These are phyloP conservation scores for Pseudonectria buxi DNA, from an alignment of 2,329 filamentous ascomycete genomes.

Conservation along the genomic window DNA sequence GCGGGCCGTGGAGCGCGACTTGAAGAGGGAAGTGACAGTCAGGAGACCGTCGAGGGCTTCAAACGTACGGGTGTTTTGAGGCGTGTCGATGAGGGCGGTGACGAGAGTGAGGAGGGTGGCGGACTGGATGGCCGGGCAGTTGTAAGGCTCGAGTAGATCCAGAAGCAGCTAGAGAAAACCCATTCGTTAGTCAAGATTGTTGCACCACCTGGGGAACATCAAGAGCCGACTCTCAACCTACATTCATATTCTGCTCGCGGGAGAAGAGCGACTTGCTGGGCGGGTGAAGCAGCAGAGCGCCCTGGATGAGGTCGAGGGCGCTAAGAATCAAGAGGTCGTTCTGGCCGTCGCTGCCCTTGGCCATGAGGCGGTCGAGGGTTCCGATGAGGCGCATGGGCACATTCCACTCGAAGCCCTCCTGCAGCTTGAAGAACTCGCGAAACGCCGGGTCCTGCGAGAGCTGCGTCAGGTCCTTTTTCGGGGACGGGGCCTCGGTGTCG, in stretches of 20 bases:
- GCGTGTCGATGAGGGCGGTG: constrained; percentile 77
- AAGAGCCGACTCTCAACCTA: constrained; percentile 31
- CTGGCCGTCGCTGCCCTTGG: constrained; percentile 72
- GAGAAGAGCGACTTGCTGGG: constrained; percentile 82
- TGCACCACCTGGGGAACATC: background rate
- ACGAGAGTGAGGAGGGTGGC: constrained; percentile 86
- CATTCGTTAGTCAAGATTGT: constrained; percentile 8
- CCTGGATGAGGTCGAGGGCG: constrained; percentile 83
- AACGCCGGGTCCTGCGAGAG: constrained; percentile 81
- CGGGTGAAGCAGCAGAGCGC: constrained; percentile 79
- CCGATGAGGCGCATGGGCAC: constrained; percentile 79
- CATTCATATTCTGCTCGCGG: constrained; percentile 91
- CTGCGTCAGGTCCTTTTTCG: constrained; percentile 58
- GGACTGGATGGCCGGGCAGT: constrained; percentile 87
- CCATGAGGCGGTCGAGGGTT: constrained; percentile 79
- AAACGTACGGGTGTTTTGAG: constrained; percentile 84
- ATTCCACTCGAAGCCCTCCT: constrained; percentile 98
- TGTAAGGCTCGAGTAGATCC: constrained; percentile 86
- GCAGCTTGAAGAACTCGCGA: constrained; percentile 90
- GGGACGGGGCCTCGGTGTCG: constrained; percentile 34
- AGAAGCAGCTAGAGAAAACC: constrained; percentile 68
- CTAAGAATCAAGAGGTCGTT: constrained; percentile 86
- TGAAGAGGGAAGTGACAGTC: constrained; percentile 88
- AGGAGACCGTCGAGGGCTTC: constrained; percentile 87
- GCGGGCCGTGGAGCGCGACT: constrained; percentile 73